phyloP scores from a whole-genome alignment of 306 rosid genomes.

The Begonia masoniana region DNA sequence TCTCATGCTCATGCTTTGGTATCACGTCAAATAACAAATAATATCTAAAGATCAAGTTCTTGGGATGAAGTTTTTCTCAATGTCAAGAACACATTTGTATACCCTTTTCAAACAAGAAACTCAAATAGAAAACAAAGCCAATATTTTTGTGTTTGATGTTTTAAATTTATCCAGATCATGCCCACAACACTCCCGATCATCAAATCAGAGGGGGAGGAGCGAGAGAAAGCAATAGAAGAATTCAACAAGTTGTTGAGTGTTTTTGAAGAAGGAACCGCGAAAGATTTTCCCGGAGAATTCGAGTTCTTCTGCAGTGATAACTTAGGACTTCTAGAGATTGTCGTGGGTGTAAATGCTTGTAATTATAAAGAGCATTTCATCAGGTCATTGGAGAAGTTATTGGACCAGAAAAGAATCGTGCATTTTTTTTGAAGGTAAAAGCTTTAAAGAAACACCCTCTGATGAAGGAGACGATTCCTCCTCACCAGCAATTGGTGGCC shows the following conservation, averaged over 20 bases:
- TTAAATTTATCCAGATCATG: constrained; percentile 4
- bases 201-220: constrained; percentile 17
- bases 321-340: constrained; percentile 24
- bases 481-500: constrained; percentile 25
- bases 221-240: constrained; percentile 16
- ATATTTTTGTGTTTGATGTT: no score
- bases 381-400: constrained; percentile 13
- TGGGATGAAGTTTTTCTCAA: no score
- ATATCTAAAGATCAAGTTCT: no score
- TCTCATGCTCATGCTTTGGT: no score
- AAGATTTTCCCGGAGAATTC: constrained; percentile 13
- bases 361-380: constrained; percentile 16
- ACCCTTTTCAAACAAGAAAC: no score
- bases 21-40: no score
- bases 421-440: constrained; percentile 23
- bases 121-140: no score
- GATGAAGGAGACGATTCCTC: constrained; percentile 27
- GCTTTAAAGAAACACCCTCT: constrained; percentile 24
- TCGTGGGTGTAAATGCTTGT: constrained; percentile 20
- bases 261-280: constrained; percentile 30
- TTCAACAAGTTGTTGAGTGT: constrained; percentile 6
- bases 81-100: no score
- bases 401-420: constrained; percentile 6
- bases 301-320: constrained; percentile 6
- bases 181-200: background rate